Evolutionary conservation across 1,284 basidiomycete species (phyloP), one percentile per base, ranked within the genome.

Genomic region (Sporisorium exsertum): DNA sequence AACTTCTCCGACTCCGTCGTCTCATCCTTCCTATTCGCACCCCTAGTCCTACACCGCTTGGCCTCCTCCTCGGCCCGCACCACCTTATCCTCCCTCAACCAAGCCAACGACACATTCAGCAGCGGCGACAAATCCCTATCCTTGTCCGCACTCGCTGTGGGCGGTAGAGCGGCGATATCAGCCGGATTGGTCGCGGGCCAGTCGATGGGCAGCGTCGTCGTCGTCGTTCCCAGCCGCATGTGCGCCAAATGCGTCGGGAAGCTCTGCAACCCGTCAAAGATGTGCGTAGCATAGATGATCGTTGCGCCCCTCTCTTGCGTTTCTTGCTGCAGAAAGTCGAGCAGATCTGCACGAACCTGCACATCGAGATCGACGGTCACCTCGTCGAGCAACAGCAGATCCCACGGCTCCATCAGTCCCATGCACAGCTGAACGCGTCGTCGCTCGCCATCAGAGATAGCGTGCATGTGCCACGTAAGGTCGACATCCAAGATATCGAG

Each of bases 281-380:
- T 85, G 70, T 85, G 84, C 9, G 84, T 85, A 1, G 84, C 84
- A 91, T 94, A 99, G 57, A 99, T 87, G 65, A 99, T 93, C 5
- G 96, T 98, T 4, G 95, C 93, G 0, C 91, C 90, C 24, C 97
- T 89, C 15, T 87, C 86, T 74, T 92, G 90, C 72, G 93, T 93
- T 83, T 99, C 97, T 22, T 89, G 87, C 74, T 91, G 91, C 47
- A 99, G 89, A 87, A 98, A 99, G 20, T 88, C 89, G 76, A 99
- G 90, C 24, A 99, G 88, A 73, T 97, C 93, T 57, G 93, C 91
- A 51, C 97, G 91, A 47, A 99, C 97, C 43, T 98, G 90, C 7
- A 98, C 95, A 81, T 99, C 97, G n/a, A 99, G 88, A 85, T 99
- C 97, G 35, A 99, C 97, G 0, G 96, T 99, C 58, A 98, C 95